A percentile compares a stretch with the other conserved stretches of the same genome.
These are phyloP conservation scores for Hirschfeldia incana DNA, from an alignment of 345 rosid species.

Conservation along the genomic window DNA sequence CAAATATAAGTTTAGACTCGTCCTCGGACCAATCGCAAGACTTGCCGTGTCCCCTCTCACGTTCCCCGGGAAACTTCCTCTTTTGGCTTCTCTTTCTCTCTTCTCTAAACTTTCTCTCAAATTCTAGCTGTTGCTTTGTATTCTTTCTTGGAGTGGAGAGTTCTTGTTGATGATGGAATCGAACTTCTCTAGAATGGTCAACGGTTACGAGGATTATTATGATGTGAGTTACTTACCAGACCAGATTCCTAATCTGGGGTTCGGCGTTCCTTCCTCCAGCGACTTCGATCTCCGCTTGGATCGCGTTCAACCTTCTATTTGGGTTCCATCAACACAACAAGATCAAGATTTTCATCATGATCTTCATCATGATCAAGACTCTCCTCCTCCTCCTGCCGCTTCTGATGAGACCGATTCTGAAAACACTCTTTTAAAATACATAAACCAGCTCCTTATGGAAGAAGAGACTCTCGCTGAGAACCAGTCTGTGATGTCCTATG, in stretches of 20 bases:
- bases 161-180: constrained; percentile 28
- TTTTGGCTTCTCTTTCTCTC: background rate
- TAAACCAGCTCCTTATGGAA: constrained; percentile 70
- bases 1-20: constrained; percentile 13
- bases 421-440: constrained; percentile 57
- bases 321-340: constrained; percentile 24
- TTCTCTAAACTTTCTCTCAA: background rate
- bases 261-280: constrained; percentile 35
- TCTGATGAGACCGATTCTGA: constrained; percentile 48
- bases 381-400: constrained; percentile 8
- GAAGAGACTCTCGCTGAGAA: constrained; percentile 58
- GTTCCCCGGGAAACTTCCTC: constrained; percentile 25
- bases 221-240: constrained; percentile 30
- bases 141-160: background rate
- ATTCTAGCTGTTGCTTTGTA: background rate
- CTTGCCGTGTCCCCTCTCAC: constrained; percentile 29
- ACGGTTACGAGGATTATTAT: constrained; percentile 35
- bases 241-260: constrained; percentile 18
- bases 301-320: constrained; percentile 16
- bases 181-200: constrained; percentile 24
- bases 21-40: constrained; percentile 32
- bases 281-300: constrained; percentile 26
- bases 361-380: constrained; percentile 2
- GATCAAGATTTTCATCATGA: background rate
- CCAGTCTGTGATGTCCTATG: constrained; percentile 51